Percentiles rank a stretch among this genome's conserved stretches.
These are phyloP conservation scores for Sclerotiophoma versabilis DNA, from an alignment of 2,329 filamentous ascomycete species.

Conservation along the genomic window DNA sequence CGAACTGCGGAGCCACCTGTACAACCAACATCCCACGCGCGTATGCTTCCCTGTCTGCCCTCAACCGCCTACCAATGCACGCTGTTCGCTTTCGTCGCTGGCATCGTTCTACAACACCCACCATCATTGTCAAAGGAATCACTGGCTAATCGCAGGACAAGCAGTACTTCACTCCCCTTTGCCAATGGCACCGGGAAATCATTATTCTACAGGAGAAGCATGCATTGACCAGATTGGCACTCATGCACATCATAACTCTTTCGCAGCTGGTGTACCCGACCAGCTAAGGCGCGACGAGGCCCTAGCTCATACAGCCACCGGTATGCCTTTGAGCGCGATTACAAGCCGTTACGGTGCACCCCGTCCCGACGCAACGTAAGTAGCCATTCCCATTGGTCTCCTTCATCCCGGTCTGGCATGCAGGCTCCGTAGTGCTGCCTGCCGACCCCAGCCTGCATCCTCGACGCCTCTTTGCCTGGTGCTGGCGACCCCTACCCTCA, in stretches of 20 bases:
- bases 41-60: conserved; percentile 27
- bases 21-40: conserved; percentile 43
- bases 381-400: conserved; percentile 52
- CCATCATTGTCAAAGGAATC: conserved; percentile 27
- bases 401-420: conserved; percentile 42
- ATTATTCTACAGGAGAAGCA: conserved; percentile 54
- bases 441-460: conserved; percentile 45
- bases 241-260: conserved; percentile 56
- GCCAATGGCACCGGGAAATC: conserved; percentile 52
- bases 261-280: conserved; percentile 55
- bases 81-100: conserved; percentile 50
- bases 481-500: conserved; percentile 48
- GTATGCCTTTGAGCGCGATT: conserved; percentile 57
- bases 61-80: conserved; percentile 41
- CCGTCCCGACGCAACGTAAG: conserved; percentile 64
- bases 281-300: conserved; percentile 59
- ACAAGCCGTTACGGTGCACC: conserved; percentile 59
- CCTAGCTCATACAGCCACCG: conserved; percentile 55
- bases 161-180: conserved; percentile 54
- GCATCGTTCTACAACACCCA: conserved; percentile 41
- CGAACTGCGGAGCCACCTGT: conserved; percentile 47
- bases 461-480: conserved; percentile 48
- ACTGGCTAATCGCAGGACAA: conserved; percentile 53
- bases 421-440: conserved; percentile 48
- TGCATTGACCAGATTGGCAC: conserved; percentile 55